A percentile compares a stretch with the other conserved stretches of the same genome.
Conservation (phyloP, 208 protist species). For the Trypanosoma lewisi region DNA sequence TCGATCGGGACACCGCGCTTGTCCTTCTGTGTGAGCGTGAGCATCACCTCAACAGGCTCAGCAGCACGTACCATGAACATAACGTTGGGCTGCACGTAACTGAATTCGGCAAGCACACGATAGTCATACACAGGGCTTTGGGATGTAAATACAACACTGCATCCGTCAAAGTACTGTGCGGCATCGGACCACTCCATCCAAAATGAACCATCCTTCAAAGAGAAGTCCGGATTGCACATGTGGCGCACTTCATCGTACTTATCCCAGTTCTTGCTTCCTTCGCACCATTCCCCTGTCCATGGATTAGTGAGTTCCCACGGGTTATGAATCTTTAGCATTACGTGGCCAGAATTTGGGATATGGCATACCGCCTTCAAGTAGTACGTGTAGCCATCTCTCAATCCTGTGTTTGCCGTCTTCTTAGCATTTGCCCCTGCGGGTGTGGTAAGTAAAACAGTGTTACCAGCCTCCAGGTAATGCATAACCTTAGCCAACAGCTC, state of each 20-base stretch:
- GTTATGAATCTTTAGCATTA: conserved; percentile 52
- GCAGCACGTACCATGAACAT: conserved; percentile 49
- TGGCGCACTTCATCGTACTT: conserved; percentile 23
- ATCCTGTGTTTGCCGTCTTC: conserved; percentile 22
- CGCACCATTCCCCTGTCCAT: conserved; percentile 55
- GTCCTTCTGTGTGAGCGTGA: conserved; percentile 70
- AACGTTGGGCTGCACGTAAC: conserved; percentile 33
- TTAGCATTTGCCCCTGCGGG: conserved; percentile 26
- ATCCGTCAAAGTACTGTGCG: conserved; percentile 65
- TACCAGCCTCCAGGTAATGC: conserved; percentile 17
- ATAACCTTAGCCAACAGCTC: conserved; percentile 27
- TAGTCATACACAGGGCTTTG: conserved; percentile 42
- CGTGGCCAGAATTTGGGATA: conserved; percentile 5
- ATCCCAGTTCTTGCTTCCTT: conserved; percentile 27
- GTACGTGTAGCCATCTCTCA: conserved; percentile 46
- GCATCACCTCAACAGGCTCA: conserved; percentile 35
- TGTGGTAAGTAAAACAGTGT: conserved; percentile 33
- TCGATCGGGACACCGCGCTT: conserved; percentile 46
- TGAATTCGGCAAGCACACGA: conserved; percentile 56
- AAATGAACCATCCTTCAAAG: conserved; percentile 39
- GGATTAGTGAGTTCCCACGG: conserved; percentile 44
- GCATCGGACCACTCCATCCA: conserved; percentile 65
- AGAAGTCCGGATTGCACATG: conserved; percentile 23
- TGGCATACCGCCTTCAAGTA: conserved; percentile 18
- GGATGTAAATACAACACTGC: conserved; percentile 34